Percentiles rank a stretch among this genome's conserved stretches.
phyloP scores from a whole-genome alignment of 75 land plant genomes.

The Pinus tabuliformis region DNA sequence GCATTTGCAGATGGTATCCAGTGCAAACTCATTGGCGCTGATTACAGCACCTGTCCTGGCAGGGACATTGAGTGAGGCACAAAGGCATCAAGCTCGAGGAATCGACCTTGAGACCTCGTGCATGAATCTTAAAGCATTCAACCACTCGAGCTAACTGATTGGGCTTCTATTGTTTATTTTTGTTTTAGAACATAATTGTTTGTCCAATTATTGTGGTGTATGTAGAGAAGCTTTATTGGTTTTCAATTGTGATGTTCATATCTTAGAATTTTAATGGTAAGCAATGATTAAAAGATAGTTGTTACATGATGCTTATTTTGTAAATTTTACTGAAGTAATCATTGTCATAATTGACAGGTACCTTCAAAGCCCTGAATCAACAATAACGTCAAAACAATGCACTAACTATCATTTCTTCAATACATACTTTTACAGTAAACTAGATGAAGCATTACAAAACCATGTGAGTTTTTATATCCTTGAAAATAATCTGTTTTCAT shows the following conservation, averaged over 20 bases:
- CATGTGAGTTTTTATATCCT: constrained; percentile 18
- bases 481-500: neutral
- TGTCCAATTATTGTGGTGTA: neutral
- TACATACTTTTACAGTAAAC: constrained; percentile 84
- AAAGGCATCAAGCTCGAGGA: no score
- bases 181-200: neutral
- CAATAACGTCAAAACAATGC: constrained; percentile 16
- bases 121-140: no score
- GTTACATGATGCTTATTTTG: neutral
- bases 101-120: no score
- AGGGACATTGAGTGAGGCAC: no score
- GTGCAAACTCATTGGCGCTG: no score
- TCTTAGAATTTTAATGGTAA: neutral
- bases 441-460: constrained; percentile 44
- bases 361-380: constrained; percentile 46
- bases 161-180: neutral
- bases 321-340: neutral
- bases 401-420: constrained; percentile 76
- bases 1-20: no score
- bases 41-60: no score
- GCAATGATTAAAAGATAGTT: neutral
- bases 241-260: neutral
- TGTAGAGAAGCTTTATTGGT: neutral
- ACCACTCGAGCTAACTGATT: no score
- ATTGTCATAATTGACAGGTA: constrained; percentile 41